Percentiles rank a stretch among this genome's conserved stretches.
Conservation (phyloP, 306 rosid species). For the Crataegus laevigata region DNA sequence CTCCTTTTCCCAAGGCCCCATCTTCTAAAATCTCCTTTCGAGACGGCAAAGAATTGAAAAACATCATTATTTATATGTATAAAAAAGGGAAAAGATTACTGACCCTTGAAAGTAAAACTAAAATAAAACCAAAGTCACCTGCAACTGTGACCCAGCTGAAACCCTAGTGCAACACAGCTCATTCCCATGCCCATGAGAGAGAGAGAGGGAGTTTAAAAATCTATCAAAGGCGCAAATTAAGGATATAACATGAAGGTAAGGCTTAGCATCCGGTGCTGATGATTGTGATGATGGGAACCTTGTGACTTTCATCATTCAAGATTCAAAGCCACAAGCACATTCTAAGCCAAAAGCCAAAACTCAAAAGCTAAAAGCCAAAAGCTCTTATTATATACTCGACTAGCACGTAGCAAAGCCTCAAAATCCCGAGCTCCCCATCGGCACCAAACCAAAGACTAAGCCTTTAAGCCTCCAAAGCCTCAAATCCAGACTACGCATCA, state of each 20-base stretch:
- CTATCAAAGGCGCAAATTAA: slow-evolving; percentile 55
- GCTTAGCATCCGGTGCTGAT: slow-evolving; percentile 29
- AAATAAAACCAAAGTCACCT: slow-evolving; percentile 19
- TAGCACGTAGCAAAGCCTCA: neutral
- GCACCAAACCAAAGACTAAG: neutral
- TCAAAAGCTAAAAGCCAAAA: slow-evolving; percentile 5
- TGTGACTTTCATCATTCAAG: slow-evolving; percentile 29
- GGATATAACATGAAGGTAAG: slow-evolving; percentile 30
- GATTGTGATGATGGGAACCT: slow-evolving; percentile 22
- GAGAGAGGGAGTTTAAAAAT: slow-evolving; percentile 7
- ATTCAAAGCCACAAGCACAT: slow-evolving; percentile 5
- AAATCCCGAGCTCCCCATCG: neutral
- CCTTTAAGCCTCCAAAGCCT: neutral
- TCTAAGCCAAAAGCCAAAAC: slow-evolving; percentile 12
- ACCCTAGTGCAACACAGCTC: slow-evolving; percentile 45
- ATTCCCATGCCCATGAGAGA: slow-evolving; percentile 9
- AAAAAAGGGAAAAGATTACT: neutral
- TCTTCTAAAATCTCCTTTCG: slow-evolving; percentile 12
- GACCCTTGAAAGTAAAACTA: neutral
- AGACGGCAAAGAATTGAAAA: neutral
- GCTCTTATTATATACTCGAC: neutral
- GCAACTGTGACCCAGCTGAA: slow-evolving; percentile 29
- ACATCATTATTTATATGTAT: neutral
- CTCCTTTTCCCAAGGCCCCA: slow-evolving; percentile 30
- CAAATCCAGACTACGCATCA: neutral